Evolutionary conservation across 2,329 filamentous ascomycete genomes (phyloP).

Genomic region (Aspergillus sp.): DNA sequence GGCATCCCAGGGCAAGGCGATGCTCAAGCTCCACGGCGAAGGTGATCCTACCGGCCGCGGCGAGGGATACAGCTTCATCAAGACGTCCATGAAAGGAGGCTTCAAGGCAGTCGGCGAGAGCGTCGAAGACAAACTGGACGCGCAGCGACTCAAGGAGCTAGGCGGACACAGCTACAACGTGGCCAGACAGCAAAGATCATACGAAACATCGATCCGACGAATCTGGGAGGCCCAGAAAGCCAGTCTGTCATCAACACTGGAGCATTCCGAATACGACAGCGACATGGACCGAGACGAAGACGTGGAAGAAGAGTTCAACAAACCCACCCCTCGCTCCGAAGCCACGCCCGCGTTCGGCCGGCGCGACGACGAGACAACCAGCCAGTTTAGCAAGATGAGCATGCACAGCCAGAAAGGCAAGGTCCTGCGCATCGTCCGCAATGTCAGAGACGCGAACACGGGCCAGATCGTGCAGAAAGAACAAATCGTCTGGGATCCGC

Average conservation of each 20-base stretch:
- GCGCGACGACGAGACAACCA: constrained; percentile 65
- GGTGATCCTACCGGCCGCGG: constrained; percentile 91
- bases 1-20: constrained; percentile 87
- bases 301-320: constrained; percentile 40
- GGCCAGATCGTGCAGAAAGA: constrained; percentile 54
- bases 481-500: constrained; percentile 63
- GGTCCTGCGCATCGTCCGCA: constrained; percentile 64
- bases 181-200: constrained; percentile 82
- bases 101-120: constrained; percentile 87
- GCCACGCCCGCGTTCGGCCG: constrained; percentile 49
- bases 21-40: constrained; percentile 89
- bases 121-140: constrained; percentile 76
- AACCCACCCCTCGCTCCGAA: constrained; percentile 58
- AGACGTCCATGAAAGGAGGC: constrained; percentile 97
- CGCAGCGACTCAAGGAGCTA: constrained; percentile 57
- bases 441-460: constrained; percentile 48
- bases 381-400: constrained; percentile 65
- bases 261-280: constrained; percentile 65
- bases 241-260: constrained; percentile 62
- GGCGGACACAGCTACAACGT: constrained; percentile 97
- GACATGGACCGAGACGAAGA: constrained; percentile 44
- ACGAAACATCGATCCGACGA: constrained; percentile 79
- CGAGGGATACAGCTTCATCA: constrained; percentile 92
- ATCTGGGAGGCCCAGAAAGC: constrained; percentile 87
- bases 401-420: constrained; percentile 60